These are phyloP conservation scores for Russula brevipes DNA, from an alignment of 768 basidiomycete genomes.

Conservation along the genomic window DNA sequence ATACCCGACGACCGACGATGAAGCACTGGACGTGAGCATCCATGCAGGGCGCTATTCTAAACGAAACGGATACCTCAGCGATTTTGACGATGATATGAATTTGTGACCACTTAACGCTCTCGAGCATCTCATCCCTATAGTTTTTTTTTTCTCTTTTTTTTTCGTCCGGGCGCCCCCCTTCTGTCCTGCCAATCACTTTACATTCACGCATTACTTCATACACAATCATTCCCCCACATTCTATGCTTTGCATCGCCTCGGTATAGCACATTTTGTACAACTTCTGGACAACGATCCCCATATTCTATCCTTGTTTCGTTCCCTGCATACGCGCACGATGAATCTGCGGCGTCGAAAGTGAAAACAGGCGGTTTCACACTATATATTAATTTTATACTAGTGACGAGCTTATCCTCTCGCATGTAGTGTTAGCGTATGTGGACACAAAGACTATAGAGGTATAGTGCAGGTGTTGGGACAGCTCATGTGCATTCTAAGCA, in stretches of 20 bases:
- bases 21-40: constrained; percentile 59
- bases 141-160: background rate
- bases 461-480: too few relatives aligned
- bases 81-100: constrained; percentile 34
- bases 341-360: constrained; percentile 1
- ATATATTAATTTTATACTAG: constrained; percentile 19
- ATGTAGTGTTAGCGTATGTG: background rate
- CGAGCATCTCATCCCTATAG: constrained; percentile 5
- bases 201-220: constrained; percentile 13
- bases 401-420: background rate
- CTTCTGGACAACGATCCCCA: constrained; percentile 10
- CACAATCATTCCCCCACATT: constrained; percentile 1
- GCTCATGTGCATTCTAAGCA: background rate
- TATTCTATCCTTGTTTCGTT: background rate
- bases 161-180: constrained; percentile 2
- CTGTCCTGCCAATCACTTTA: constrained; percentile 8
- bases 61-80: constrained; percentile 40
- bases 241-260: constrained; percentile 18
- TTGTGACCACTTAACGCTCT: constrained; percentile 27
- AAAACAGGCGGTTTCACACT: constrained; percentile 4
- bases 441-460: too few relatives aligned
- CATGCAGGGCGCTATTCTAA: constrained; percentile 69
- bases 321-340: constrained; percentile 9
- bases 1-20: constrained; percentile 63
- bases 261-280: constrained; percentile 21